Percentiles rank a stretch among this genome's conserved stretches.
These are phyloP conservation scores for Cyclotella kingstonii DNA, from an alignment of 108 stramenopile species.

Conservation along the genomic window DNA sequence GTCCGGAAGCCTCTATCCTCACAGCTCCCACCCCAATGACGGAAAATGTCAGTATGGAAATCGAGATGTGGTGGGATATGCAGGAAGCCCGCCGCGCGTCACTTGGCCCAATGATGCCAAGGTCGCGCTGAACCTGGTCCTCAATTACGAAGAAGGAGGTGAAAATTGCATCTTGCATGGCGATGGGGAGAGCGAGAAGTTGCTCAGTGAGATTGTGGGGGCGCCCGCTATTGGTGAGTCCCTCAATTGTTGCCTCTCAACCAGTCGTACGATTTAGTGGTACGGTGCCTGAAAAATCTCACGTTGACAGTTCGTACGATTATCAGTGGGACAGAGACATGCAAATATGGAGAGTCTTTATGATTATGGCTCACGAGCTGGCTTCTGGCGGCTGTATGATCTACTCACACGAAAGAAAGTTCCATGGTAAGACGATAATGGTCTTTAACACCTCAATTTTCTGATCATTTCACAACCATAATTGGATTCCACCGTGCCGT, in stretches of 20 bases:
- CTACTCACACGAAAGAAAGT: conserved; percentile 72
- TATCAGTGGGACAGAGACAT: conserved; percentile 49
- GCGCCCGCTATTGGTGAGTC: conserved; percentile 60
- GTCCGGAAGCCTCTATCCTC: conserved; percentile 7
- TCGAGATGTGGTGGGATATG: conserved; percentile 87
- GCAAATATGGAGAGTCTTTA: conserved; percentile 92
- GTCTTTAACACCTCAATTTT: not conserved
- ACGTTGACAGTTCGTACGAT: conserved; percentile 1
- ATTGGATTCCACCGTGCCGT: not conserved
- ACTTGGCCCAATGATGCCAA: conserved; percentile 78
- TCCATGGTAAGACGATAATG: conserved; percentile 36
- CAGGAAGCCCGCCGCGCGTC: conserved; percentile 57
- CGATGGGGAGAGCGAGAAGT: conserved; percentile 69
- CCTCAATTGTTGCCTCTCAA: not conserved
- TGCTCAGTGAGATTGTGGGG: conserved; percentile 88
- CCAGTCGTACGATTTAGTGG: not conserved
- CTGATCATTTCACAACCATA: not conserved
- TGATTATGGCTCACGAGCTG: conserved; percentile 90
- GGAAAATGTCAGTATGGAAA: conserved; percentile 61
- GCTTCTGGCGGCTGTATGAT: conserved; percentile 92
- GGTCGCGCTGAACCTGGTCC: conserved; percentile 90
- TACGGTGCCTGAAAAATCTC: not conserved
- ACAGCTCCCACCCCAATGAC: conserved; percentile 63
- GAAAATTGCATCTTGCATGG: conserved; percentile 85
- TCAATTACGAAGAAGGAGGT: conserved; percentile 96